A percentile compares a stretch with the other conserved stretches of the same genome.
phyloP scores from a whole-genome alignment of 1,284 basidiomycete genomes.

The Malassezia caprae region DNA sequence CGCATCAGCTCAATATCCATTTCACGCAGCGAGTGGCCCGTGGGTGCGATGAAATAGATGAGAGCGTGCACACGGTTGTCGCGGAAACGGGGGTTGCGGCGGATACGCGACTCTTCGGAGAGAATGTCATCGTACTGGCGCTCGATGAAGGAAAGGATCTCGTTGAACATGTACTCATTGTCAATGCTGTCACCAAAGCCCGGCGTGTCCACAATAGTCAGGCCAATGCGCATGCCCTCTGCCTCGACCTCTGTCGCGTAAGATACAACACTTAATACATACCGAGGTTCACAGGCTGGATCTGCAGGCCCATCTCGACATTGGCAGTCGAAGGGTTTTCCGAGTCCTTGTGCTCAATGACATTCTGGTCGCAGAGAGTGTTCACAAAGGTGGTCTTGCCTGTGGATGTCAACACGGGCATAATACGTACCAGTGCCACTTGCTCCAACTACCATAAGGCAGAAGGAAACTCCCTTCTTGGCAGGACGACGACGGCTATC shows the following conservation, averaged over 20 bases:
- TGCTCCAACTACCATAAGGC: constrained; percentile 48
- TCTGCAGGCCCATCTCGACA: constrained; percentile 84
- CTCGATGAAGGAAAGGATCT: constrained; percentile 93
- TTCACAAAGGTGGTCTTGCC: constrained; percentile 47
- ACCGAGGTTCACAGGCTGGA: constrained; percentile 92
- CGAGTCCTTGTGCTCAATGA: constrained; percentile 62
- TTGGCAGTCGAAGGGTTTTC: constrained; percentile 83
- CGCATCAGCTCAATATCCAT: constrained; percentile 73
- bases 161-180: constrained; percentile 65
- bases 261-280: constrained; percentile 45
- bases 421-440: constrained; percentile 34
- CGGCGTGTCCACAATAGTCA: constrained; percentile 97
- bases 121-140: constrained; percentile 99
- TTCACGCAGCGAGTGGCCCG: constrained; percentile 78
- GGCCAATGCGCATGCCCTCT: constrained; percentile 91
- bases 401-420: not conserved
- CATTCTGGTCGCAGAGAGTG: constrained; percentile 50
- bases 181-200: constrained; percentile 98
- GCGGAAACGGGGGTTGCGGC: constrained; percentile 97
- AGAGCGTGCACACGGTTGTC: constrained; percentile 83
- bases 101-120: constrained; percentile 96
- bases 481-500: constrained; percentile 29
- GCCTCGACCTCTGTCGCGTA: constrained; percentile 74
- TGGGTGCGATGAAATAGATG: constrained; percentile 95
- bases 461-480: constrained; percentile 49